These are phyloP conservation scores for Collariella sp. DNA, from an alignment of 495 filamentous ascomycete species.

Conservation along the genomic window DNA sequence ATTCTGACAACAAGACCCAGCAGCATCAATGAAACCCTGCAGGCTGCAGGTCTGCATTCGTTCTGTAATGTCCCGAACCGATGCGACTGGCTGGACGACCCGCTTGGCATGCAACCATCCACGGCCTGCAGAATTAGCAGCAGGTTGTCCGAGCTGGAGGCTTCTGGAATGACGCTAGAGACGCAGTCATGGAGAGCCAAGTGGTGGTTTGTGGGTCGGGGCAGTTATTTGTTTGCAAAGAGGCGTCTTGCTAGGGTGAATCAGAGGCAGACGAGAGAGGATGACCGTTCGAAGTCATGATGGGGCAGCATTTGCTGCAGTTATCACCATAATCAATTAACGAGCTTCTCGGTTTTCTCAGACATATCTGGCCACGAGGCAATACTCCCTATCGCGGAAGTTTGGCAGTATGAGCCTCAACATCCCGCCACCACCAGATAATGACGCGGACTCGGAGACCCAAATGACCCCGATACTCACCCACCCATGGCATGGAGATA, in stretches of 20 bases:
- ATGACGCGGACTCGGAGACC: no score
- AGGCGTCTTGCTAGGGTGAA: not conserved
- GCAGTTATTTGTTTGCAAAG: not conserved
- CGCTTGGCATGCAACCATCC: constrained; percentile 14
- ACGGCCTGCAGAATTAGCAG: constrained; percentile 6
- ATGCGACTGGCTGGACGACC: constrained; percentile 3
- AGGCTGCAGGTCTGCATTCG: constrained; percentile 7
- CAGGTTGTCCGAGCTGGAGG: not conserved
- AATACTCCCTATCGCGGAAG: no score
- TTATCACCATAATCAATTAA: no score
- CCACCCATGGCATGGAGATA: not conserved
- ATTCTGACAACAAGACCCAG: not conserved
- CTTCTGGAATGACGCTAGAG: constrained; percentile 9
- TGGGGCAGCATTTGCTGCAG: no score
- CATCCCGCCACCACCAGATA: no score
- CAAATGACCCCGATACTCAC: no score
- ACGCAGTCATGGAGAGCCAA: not conserved
- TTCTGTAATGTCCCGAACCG: constrained; percentile 15
- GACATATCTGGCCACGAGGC: no score
- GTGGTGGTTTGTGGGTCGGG: not conserved
- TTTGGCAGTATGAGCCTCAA: no score
- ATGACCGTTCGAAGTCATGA: no score
- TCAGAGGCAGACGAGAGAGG: no score
- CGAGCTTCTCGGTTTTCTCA: no score
- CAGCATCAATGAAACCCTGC: constrained; percentile 4